Conservation (phyloP, 2,329 filamentous ascomycete genomes). For the Cytospora paraplurivora region DNA sequence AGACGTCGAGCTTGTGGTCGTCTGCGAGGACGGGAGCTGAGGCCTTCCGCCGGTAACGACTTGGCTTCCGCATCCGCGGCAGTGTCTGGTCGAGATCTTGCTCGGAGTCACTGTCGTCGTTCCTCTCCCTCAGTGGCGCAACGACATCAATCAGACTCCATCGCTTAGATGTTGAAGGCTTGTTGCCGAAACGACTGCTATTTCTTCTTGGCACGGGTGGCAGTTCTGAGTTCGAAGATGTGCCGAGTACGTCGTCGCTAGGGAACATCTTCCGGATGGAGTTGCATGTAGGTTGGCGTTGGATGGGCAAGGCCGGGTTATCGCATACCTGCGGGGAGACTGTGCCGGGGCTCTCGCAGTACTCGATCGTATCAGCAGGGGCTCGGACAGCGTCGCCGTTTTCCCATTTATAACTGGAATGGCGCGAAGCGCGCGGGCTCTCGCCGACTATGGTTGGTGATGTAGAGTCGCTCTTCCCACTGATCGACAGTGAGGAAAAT, state of each 20-base stretch:
- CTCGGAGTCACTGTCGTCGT: constrained; percentile 10
- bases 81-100: constrained; percentile 8
- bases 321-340: constrained; percentile 6
- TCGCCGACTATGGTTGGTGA: constrained; percentile 21
- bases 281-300: constrained; percentile 7
- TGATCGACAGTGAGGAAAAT: constrained; percentile 12
- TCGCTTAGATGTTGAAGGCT: constrained; percentile 5
- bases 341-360: background rate
- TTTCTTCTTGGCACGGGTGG: constrained; percentile 26
- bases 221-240: background rate
- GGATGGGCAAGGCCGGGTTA: constrained; percentile 1
- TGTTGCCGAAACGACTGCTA: constrained; percentile 20
- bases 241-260: constrained; percentile 25
- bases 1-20: background rate
- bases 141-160: constrained; percentile 26
- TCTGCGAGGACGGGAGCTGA: background rate
- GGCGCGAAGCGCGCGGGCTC: constrained; percentile 14
- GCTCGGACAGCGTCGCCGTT: background rate
- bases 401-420: constrained; percentile 19
- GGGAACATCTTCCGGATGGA: constrained; percentile 19
- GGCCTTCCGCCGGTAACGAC: background rate
- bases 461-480: constrained; percentile 13
- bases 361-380: background rate
- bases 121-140: constrained; percentile 12
- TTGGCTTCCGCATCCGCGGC: constrained; percentile 20